Base-by-base conservation (phyloP, 352 stramenopile species). In the Pythium brachiatum region DNA sequence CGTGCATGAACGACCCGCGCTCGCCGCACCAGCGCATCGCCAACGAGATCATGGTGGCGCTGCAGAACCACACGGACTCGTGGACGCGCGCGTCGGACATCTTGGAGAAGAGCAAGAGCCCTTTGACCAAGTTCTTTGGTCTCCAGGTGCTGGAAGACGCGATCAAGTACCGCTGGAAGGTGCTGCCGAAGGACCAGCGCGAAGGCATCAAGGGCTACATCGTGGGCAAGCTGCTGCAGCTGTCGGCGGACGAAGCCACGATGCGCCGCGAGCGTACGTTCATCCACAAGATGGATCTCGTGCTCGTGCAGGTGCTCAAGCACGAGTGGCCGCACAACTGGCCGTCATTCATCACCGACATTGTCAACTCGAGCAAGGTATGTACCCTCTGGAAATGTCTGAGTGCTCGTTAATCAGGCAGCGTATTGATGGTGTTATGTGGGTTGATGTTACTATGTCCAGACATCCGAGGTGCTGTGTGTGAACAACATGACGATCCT, bases 401-500 rank as follows among this genome's bases (percentile, higher is more conserved):
- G n/a, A n/a, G n/a, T n/a, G n/a, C n/a, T n/a, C n/a, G n/a, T n/a
- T n/a, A n/a, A n/a, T n/a, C n/a, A 38, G 9, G 21, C 13, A 7
- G 52, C 18, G 34, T 41, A 60, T 43, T 60, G 41, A 57, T 11
- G 5, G 12, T 60, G n/a, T n/a, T n/a, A n/a, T n/a, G n/a, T n/a
- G n/a, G 31, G 23, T n/a, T 7, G 9, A 0, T 66, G 16, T 34
- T 29, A 7, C 21, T 27, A 73, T 79, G 23, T 83, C n/a, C n/a
- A 97, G 74, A 98, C 90, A 31, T 98, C 85, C 12, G 97, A 99
- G 78, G 84, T 99, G 20, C 75, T 99, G 36, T 99, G 97, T 70
- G 97, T 99, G 75, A 99, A 99, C 86, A 99, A 99, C 80, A 99
- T 99, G 96, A 96, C 95, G 52, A 99, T 99, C 60, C 79, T 99